Base-by-base conservation (phyloP, 176 grass and related monocot genomes). In the Zea luxurians region DNA sequence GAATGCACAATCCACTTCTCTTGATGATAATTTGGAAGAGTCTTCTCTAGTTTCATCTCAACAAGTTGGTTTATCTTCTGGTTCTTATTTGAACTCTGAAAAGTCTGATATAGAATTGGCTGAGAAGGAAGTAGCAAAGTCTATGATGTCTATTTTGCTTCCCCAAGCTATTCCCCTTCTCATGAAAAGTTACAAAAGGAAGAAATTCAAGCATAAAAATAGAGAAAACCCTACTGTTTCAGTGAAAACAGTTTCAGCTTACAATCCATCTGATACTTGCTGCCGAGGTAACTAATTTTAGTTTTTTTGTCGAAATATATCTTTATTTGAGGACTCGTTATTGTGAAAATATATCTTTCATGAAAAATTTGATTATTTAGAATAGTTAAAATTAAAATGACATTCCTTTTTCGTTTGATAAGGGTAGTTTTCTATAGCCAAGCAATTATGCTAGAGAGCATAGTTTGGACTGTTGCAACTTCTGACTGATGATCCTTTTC, bases 111-210 rank as follows among this genome's bases (percentile, higher is more conserved):
- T 89, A 13, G 89, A 88, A 76, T 74, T 82, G 64, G 73, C 83
- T 59, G 85, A 84, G 73, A 83, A 83, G 62, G 94, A 97, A 73
- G 72, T 93, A 81, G 84, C 87, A 61, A 86, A 74, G 47, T 93
- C 87, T 86, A 97, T 93, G 89, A 82, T 97, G 87, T 63, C 82
- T 64, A 88, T 87, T 93, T 90, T 93, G 80, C 91, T 93, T 83
- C 94, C 91, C 50, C 82, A 93, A 90, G 94, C 94, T 42, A 80
- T 93, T 59, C 89, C 91, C 13, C 85, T 97, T 90, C 82, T 93
- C 59, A 84, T 89, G 70, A 91, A 89, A 81, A 93, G 78, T 74
- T 84, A 89, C 74, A 67, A 59, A 73, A 84, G 48, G 77, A 91
- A 62, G 66, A 97, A 85, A 38, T 52, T 74, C 37, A 93, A 84